Base-by-base conservation (phyloP, 2,329 filamentous ascomycete genomes). In the Trichoderma sp. region DNA sequence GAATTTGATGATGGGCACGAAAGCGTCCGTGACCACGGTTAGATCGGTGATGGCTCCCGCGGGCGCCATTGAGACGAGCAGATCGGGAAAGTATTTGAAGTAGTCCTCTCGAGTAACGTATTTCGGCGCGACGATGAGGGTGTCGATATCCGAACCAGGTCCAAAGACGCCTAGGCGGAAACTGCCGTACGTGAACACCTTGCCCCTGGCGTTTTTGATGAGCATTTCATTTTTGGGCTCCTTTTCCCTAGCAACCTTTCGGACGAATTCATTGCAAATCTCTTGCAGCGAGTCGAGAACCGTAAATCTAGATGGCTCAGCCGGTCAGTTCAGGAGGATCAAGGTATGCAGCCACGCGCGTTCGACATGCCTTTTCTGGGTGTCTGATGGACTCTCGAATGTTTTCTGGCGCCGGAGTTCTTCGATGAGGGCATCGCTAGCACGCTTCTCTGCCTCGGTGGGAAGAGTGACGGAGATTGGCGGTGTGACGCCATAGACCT, bases 121-220 rank as follows among this genome's bases (percentile, higher is more conserved):
- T 83, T 93, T 95, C 11, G 96, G 96, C 15, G 92, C 95, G 65
- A 98, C 92, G 72, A 98, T 91, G 66, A 99, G 89, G 2, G 96
- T 98, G 84, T 99, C 96, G 77, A 99, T 98, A 89, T 99, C 96
- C 61, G 96, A 98, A 65, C 94, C 94, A 58, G 96, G 96, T 6
- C 95, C 95, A 81, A 93, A 97, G 28, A 98, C 96, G 73, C 96
- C 96, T 14, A 99, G 86, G 51, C 95, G 92, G 82, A 95, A 99
- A 82, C 96, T 98, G 74, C 96, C 96, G 81, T 96, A 99, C 1
- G 95, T 97, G 81, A 97, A 97, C 76, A 99, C 91, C 83, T 95
- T 96, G 75, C 95, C 96, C 68, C 95, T 93, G 6, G 95, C 93
- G 78, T 92, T 91, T 76, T 95, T 93, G 60, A 96, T 88, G 60